Conservation (phyloP, 2,329 filamentous ascomycete species). For the Pseudopyrenochaeta lycopersici region DNA sequence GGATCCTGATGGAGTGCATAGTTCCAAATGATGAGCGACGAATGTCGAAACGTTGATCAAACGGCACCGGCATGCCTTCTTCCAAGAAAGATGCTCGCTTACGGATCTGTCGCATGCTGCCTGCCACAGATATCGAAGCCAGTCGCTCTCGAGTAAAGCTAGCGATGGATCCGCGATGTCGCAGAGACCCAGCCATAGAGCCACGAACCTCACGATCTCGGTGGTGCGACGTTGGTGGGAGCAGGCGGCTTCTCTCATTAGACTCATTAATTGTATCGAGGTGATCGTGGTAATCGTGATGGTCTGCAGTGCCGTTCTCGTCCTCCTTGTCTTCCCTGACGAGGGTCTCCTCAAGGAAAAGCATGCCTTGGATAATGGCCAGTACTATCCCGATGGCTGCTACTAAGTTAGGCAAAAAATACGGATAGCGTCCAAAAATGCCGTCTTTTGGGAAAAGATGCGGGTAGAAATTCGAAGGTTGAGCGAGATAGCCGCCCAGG, state of each 20-base stretch:
- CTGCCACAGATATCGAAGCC: constrained; percentile 40
- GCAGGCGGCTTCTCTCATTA: constrained; percentile 73
- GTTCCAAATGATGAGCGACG: constrained; percentile 48
- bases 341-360: constrained; percentile 82
- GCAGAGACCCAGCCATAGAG: constrained; percentile 36
- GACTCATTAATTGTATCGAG: constrained; percentile 74
- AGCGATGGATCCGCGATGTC: constrained; percentile 34
- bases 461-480: constrained; percentile 80
- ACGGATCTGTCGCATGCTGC: constrained; percentile 43
- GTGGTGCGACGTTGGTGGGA: constrained; percentile 55
- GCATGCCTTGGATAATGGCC: constrained; percentile 80
- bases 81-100: constrained; percentile 49
- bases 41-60: constrained; percentile 46
- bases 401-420: constrained; percentile 86
- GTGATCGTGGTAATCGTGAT: constrained; percentile 61
- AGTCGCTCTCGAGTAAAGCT: constrained; percentile 34
- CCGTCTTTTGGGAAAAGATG: constrained; percentile 71
- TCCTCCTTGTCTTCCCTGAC: constrained; percentile 43
- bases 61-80: constrained; percentile 45
- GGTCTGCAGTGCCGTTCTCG: constrained; percentile 43
- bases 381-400: constrained; percentile 78
- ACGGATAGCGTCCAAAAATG: constrained; percentile 82
- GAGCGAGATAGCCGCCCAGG: constrained; percentile 86
- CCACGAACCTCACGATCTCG: constrained; percentile 41
- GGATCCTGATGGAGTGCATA: constrained; percentile 46